Conservation (phyloP, 208 protist genomes). For the Leishmania tropica region DNA sequence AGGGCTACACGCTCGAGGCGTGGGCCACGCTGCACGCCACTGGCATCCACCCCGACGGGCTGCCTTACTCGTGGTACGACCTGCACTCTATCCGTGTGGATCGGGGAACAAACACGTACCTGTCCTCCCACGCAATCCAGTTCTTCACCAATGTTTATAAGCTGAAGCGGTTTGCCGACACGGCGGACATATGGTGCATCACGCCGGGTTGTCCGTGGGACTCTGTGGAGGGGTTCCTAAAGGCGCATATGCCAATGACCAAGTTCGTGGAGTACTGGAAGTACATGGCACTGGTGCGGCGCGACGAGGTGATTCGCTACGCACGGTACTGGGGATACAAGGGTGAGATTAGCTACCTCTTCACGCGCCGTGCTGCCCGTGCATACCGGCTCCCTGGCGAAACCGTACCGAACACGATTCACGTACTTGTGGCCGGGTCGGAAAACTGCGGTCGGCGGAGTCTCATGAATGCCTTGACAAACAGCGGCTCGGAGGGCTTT, state of each 20-base stretch:
- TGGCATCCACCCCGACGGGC: slow-evolving; percentile 65
- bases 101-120: slow-evolving; percentile 75
- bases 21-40: slow-evolving; percentile 82
- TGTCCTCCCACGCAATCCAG: slow-evolving; percentile 74
- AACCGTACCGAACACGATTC: slow-evolving; percentile 73
- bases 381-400: slow-evolving; percentile 44
- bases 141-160: slow-evolving; percentile 88
- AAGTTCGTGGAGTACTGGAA: slow-evolving; percentile 90
- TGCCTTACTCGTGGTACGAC: slow-evolving; percentile 87
- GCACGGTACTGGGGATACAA: slow-evolving; percentile 88
- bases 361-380: slow-evolving; percentile 56
- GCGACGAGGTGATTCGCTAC: slow-evolving; percentile 80
- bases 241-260: slow-evolving; percentile 51
- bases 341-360: slow-evolving; percentile 75
- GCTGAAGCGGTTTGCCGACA: slow-evolving; percentile 49
- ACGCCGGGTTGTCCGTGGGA: slow-evolving; percentile 88
- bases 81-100: slow-evolving; percentile 63
- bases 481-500: slow-evolving; percentile 11
- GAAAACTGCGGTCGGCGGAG: slow-evolving; percentile 52
- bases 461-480: slow-evolving; percentile 56
- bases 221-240: slow-evolving; percentile 59
- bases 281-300: slow-evolving; percentile 74
- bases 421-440: slow-evolving; percentile 69
- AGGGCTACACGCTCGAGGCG: slow-evolving; percentile 41
- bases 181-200: slow-evolving; percentile 68